A percentile compares a stretch with the other conserved stretches of the same genome.
Evolutionary conservation across 305 asterid species (phyloP).

Genomic region (Andrographis paniculata): DNA sequence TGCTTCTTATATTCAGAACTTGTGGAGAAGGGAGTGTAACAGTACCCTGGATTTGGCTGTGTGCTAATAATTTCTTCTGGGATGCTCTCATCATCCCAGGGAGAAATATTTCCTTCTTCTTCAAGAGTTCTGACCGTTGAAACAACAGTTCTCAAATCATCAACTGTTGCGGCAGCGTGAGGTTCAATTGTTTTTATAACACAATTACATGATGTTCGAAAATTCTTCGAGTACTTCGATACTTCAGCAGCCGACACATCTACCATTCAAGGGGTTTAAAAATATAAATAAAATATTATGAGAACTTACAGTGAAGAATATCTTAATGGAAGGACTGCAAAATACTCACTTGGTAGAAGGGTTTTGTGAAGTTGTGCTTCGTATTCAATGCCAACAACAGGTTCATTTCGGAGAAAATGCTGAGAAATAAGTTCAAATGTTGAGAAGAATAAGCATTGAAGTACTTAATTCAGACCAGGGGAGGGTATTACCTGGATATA

Average conservation of each 20-base stretch:
- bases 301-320: constrained; percentile 11
- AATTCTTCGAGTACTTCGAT: constrained; percentile 66
- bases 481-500: constrained; percentile 60
- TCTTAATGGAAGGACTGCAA: constrained; percentile 1
- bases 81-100: constrained; percentile 80
- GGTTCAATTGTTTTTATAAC: constrained; percentile 94
- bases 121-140: constrained; percentile 60
- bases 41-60: constrained; percentile 84
- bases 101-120: constrained; percentile 45
- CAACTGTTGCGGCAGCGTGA: constrained; percentile 60
- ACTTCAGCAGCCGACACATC: constrained; percentile 80
- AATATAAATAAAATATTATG: constrained; percentile 15
- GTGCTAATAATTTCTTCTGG: constrained; percentile 76
- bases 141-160: constrained; percentile 60
- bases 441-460: too few relatives aligned
- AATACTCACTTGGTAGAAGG: constrained; percentile 78
- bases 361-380: constrained; percentile 93
- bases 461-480: too few relatives aligned
- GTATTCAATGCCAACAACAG: constrained; percentile 85
- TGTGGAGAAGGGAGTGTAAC: constrained; percentile 12
- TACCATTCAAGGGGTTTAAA: constrained; percentile 18
- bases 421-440: too few relatives aligned
- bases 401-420: constrained; percentile 94
- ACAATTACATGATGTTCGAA: constrained; percentile 63
- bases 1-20: constrained; percentile 6